Conservation (phyloP, 345 rosid genomes). For the Fremontodendron californicum region DNA sequence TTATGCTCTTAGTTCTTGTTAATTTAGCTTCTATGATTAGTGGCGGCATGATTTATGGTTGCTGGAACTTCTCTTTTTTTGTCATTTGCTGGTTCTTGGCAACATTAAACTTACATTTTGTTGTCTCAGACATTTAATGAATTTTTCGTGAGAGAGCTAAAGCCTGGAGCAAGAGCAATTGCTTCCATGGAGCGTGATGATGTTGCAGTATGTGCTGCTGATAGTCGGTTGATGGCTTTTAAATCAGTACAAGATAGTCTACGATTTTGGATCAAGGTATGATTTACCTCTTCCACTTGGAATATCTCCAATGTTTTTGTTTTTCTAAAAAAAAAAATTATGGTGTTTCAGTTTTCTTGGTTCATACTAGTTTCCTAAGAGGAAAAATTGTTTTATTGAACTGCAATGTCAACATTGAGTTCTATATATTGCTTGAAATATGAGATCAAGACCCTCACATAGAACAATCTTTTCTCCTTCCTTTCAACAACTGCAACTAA, state of each 20-base stretch:
- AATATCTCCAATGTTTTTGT: background rate
- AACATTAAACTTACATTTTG: background rate
- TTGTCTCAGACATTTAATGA: conserved; percentile 81
- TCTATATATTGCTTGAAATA: background rate
- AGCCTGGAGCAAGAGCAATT: conserved; percentile 75
- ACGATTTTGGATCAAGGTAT: conserved; percentile 91
- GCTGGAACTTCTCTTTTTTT: background rate
- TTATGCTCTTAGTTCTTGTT: background rate
- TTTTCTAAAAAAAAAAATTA: no score
- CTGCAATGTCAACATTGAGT: background rate
- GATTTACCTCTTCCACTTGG: background rate
- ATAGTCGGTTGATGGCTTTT: conserved; percentile 86
- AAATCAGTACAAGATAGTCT: conserved; percentile 57
- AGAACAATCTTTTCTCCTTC: background rate
- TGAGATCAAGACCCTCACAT: background rate
- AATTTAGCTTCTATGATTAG: background rate
- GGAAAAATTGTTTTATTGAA: background rate
- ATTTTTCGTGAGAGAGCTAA: conserved; percentile 81
- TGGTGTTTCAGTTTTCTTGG: background rate
- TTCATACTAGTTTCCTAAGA: background rate
- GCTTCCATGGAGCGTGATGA: conserved; percentile 48
- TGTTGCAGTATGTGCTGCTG: conserved; percentile 76
- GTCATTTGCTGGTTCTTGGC: background rate
- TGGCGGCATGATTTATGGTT: background rate
- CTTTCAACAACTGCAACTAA: background rate